Conservation (phyloP, 208 protist species). For the Trichomonas vaginalis region DNA sequence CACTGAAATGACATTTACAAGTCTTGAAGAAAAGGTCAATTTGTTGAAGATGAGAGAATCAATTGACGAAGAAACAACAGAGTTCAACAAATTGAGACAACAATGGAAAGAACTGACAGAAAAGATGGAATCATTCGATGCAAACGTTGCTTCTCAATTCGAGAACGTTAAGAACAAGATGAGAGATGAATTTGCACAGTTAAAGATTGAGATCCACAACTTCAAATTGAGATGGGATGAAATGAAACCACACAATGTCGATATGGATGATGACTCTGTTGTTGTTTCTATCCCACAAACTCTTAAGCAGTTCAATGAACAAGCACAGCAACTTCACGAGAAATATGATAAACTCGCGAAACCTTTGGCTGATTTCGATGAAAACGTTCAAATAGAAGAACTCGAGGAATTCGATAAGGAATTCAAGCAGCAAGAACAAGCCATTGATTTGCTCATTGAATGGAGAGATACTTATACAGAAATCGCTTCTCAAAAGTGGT, state of each 20-base stretch:
- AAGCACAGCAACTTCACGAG: not conserved
- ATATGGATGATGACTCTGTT: slow-evolving; percentile 1
- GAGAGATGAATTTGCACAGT: not conserved
- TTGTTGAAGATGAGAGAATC: not conserved
- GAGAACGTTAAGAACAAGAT: slow-evolving; percentile 16
- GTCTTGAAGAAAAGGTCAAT: not conserved
- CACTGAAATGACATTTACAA: not conserved
- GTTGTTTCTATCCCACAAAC: not conserved
- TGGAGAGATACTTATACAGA: not conserved
- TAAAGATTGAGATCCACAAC: not conserved
- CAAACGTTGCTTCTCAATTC: not conserved
- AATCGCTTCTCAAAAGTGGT: not conserved
- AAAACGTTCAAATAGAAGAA: not conserved
- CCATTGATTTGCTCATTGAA: not conserved
- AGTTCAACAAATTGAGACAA: not conserved
- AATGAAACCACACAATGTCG: not conserved
- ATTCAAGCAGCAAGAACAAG: not conserved
- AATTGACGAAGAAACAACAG: not conserved
- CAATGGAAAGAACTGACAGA: not conserved
- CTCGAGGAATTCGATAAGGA: not conserved
- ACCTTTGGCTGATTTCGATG: slow-evolving; percentile 6
- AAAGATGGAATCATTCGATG: not conserved
- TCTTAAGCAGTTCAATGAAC: not conserved
- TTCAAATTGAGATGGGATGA: not conserved
- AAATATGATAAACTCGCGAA: not conserved